These are phyloP conservation scores for Plasmodium coatneyi DNA, from an alignment of 169 alveolate species.

Conservation along the genomic window DNA sequence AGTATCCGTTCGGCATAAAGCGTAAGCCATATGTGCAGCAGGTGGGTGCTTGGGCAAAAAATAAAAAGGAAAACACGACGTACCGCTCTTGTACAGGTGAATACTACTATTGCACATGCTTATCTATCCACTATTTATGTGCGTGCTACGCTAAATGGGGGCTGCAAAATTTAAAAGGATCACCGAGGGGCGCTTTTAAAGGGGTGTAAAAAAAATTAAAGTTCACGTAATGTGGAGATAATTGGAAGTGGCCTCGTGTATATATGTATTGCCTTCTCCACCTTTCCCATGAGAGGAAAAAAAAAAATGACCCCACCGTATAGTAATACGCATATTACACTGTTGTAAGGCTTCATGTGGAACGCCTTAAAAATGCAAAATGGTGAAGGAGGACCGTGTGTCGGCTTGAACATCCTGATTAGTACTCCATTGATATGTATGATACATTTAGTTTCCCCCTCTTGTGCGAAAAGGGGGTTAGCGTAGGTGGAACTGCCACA, in stretches of 20 bases:
- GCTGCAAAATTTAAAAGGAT: background rate
- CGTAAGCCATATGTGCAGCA: background rate
- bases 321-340: background rate
- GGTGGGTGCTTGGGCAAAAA: background rate
- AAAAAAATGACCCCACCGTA: background rate
- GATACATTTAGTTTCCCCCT: background rate
- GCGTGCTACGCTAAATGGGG: background rate
- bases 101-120: background rate
- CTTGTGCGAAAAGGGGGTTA: background rate
- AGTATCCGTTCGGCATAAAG: background rate
- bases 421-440: background rate
- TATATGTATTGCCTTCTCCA: background rate
- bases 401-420: background rate
- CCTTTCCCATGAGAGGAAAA: background rate
- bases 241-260: background rate
- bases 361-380: background rate
- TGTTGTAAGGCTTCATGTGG: background rate
- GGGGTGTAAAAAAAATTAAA: background rate
- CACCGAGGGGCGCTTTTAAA: background rate
- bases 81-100: background rate
- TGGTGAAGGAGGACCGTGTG: background rate
- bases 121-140: background rate
- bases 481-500: background rate
- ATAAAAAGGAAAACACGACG: background rate
- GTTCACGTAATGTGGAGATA: background rate